These are phyloP conservation scores for Candida golubevii DNA, from an alignment of 805 yeast genomes.

Conservation along the genomic window DNA sequence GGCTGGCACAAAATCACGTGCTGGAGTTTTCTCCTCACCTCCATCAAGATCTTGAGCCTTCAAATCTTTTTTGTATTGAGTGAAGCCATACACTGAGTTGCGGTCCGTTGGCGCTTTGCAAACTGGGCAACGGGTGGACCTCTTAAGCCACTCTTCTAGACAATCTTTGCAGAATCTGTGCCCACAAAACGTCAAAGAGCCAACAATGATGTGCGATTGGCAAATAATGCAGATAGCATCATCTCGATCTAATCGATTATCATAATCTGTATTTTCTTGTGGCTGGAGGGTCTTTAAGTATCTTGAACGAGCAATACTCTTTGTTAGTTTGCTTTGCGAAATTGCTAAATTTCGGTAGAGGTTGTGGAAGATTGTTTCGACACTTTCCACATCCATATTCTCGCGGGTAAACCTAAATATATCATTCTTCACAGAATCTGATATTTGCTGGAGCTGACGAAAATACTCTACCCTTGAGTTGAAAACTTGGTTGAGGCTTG, in stretches of 20 bases:
- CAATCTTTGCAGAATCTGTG: slow-evolving; percentile 87
- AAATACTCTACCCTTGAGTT: slow-evolving; percentile 81
- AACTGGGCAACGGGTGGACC: slow-evolving; percentile 66
- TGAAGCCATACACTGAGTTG: slow-evolving; percentile 64
- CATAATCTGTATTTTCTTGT: neutral
- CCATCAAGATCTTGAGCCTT: slow-evolving; percentile 43
- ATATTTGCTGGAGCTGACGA: slow-evolving; percentile 76
- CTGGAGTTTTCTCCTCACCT: slow-evolving; percentile 7
- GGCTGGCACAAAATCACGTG: neutral
- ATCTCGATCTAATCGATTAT: slow-evolving; percentile 19
- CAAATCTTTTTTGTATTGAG: slow-evolving; percentile 50
- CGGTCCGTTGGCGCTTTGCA: slow-evolving; percentile 56
- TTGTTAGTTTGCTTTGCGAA: slow-evolving; percentile 20
- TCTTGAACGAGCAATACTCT: slow-evolving; percentile 31
- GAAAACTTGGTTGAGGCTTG: slow-evolving; percentile 58
- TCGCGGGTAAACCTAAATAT: slow-evolving; percentile 7
- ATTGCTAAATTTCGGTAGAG: slow-evolving; percentile 6
- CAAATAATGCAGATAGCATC: slow-evolving; percentile 73
- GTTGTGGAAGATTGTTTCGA: slow-evolving; percentile 4
- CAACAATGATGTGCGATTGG: slow-evolving; percentile 61
- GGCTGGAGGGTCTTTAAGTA: slow-evolving; percentile 28
- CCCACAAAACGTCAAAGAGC: slow-evolving; percentile 85
- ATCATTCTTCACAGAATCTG: slow-evolving; percentile 64
- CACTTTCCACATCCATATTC: slow-evolving; percentile 5
- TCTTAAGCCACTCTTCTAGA: slow-evolving; percentile 65